These are phyloP conservation scores for Candida wancherniae DNA, from an alignment of 805 yeast genomes.

Conservation along the genomic window DNA sequence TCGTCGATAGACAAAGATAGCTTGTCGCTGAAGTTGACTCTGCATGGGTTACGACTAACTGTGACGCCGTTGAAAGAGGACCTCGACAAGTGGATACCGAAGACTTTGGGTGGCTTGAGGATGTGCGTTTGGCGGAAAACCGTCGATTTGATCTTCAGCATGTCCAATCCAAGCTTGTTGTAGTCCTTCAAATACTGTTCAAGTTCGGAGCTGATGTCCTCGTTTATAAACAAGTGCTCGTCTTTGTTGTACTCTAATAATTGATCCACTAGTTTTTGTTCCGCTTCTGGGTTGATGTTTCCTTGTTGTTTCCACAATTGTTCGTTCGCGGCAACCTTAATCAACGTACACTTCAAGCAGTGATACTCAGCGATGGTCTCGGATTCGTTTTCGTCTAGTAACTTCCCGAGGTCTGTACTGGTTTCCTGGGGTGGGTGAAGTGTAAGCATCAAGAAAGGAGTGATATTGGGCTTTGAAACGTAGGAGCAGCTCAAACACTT, in stretches of 20 bases:
- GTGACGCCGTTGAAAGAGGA: constrained; percentile 68
- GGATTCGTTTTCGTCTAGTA: constrained; percentile 53
- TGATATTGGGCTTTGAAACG: constrained; percentile 52
- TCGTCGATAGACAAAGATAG: constrained; percentile 46
- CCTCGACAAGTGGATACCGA: constrained; percentile 81
- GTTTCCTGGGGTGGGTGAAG: constrained; percentile 62
- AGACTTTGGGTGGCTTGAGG: constrained; percentile 60
- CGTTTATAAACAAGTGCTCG: constrained; percentile 50
- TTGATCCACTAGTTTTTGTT: constrained; percentile 25
- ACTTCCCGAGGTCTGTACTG: constrained; percentile 44
- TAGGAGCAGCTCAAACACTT: constrained; percentile 64
- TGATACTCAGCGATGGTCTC: constrained; percentile 78
- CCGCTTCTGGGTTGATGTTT: constrained; percentile 21
- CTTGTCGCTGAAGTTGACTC: constrained; percentile 58
- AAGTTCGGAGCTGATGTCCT: constrained; percentile 53
- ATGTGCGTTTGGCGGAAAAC: constrained; percentile 64
- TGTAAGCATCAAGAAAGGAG: constrained; percentile 68
- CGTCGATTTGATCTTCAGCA: constrained; percentile 50
- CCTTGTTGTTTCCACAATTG: constrained; percentile 18
- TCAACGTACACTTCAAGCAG: constrained; percentile 65
- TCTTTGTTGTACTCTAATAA: constrained; percentile 33
- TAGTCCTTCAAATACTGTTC: constrained; percentile 46
- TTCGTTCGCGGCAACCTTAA: constrained; percentile 28
- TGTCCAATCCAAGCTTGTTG: constrained; percentile 38
- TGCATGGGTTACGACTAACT: constrained; percentile 69